These are phyloP conservation scores for Microstegium vimineum DNA, from an alignment of 176 grass and related monocot genomes.

Conservation along the genomic window DNA sequence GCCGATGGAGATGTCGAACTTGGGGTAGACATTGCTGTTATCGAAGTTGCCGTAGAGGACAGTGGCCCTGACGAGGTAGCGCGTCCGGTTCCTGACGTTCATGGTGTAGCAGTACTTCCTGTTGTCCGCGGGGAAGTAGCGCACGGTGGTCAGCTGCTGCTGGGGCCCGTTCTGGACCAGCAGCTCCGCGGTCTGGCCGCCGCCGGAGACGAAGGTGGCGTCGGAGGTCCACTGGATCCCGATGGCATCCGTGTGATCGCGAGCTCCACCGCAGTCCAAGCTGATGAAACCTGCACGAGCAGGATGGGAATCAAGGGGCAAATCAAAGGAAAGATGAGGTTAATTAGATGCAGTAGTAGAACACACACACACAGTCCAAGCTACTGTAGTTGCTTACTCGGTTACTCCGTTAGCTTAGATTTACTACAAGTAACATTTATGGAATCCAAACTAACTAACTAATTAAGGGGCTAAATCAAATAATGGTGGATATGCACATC, in stretches of 20 bases:
- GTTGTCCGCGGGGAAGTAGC: slow-evolving; percentile 69
- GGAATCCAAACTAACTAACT: neutral
- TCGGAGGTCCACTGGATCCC: slow-evolving; percentile 87
- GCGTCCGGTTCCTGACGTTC: slow-evolving; percentile 61
- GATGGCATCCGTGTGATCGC: slow-evolving; percentile 59
- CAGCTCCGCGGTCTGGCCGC: slow-evolving; percentile 44
- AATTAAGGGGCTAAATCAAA: no score
- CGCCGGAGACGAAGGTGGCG: slow-evolving; percentile 34
- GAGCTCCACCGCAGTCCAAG: slow-evolving; percentile 80
- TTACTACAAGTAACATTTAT: neutral
- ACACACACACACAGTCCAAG: no score
- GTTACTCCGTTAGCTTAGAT: no score
- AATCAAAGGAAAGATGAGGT: no score
- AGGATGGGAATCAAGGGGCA: neutral
- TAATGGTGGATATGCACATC: neutral
- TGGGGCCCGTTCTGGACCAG: slow-evolving; percentile 23
- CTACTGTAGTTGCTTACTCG: no score
- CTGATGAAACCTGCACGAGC: slow-evolving; percentile 67
- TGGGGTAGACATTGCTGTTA: slow-evolving; percentile 75
- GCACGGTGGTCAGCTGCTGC: slow-evolving; percentile 48
- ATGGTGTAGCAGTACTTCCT: slow-evolving; percentile 88
- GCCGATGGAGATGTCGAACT: slow-evolving; percentile 67
- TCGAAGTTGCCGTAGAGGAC: slow-evolving; percentile 95
- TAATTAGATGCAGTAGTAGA: no score
- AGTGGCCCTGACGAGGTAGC: slow-evolving; percentile 82